Percentiles rank a stretch among this genome's conserved stretches.
These are phyloP conservation scores for Akanthomyces lecanii DNA, from an alignment of 2,329 filamentous ascomycete species.

Conservation along the genomic window DNA sequence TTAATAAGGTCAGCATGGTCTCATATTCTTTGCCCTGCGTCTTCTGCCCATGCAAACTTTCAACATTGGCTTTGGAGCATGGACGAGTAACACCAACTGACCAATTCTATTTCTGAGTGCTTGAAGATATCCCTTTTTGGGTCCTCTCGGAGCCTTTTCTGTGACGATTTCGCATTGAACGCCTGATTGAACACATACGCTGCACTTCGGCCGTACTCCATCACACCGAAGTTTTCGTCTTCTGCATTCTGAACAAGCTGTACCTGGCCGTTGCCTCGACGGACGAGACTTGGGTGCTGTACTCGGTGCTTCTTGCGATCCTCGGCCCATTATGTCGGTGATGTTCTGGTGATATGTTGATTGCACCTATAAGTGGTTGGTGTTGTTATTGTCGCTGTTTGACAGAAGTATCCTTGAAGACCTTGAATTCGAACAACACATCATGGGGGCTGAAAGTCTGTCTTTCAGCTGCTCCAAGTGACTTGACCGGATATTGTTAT, in stretches of 20 bases:
- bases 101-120: conserved; percentile 13
- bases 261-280: conserved; percentile 12
- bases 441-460: too few relatives aligned
- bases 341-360: too few relatives aligned
- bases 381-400: too few relatives aligned
- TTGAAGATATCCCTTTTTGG: conserved; percentile 18
- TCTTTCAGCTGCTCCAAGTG: too few relatives aligned
- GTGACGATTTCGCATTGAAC: conserved; percentile 13
- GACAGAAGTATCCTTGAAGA: too few relatives aligned
- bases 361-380: too few relatives aligned
- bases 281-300: not conserved
- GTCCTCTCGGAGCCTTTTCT: conserved; percentile 9
- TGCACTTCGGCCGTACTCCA: conserved; percentile 15
- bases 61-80: too few relatives aligned
- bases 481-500: too few relatives aligned
- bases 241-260: conserved; percentile 18
- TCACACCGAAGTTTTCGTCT: conserved; percentile 18
- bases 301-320: not conserved
- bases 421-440: too few relatives aligned
- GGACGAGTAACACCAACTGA: not conserved
- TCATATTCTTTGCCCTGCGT: too few relatives aligned
- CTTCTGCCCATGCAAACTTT: too few relatives aligned
- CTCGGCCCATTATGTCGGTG: not conserved
- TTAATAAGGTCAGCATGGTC: not conserved
- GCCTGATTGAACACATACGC: conserved; percentile 13